phyloP scores from a whole-genome alignment of 2,329 filamentous ascomycete genomes.

The Aspergillus bombycis region DNA sequence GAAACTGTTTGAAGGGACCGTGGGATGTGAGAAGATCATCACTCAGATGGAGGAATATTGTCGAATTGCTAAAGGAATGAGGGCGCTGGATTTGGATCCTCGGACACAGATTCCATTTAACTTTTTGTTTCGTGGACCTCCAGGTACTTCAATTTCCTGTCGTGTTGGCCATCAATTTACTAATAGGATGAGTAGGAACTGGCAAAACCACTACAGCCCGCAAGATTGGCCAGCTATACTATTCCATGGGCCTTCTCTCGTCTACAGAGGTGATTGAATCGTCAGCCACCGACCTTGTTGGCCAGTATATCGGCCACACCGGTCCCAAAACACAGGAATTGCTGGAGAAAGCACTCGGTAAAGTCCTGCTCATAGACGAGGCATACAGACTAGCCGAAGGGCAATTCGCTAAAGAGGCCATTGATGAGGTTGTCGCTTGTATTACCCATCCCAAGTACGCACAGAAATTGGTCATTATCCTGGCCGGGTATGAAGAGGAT shows the following conservation, averaged over 20 bases:
- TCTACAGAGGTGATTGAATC: conserved; percentile 64
- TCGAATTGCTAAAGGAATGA: conserved; percentile 55
- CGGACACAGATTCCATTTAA: conserved; percentile 65
- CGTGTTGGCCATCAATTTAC: conserved; percentile 9
- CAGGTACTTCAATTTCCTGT: conserved; percentile 48
- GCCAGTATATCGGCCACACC: conserved; percentile 70
- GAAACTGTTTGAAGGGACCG: conserved; percentile 59
- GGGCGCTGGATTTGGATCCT: conserved; percentile 57
- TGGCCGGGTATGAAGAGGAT: conserved; percentile 65
- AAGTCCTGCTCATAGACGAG: conserved; percentile 72
- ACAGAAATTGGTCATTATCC: conserved; percentile 65
- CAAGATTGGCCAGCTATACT: conserved; percentile 77
- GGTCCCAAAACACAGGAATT: conserved; percentile 66
- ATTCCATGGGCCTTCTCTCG: conserved; percentile 71
- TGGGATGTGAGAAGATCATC: conserved; percentile 63
- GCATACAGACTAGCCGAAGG: conserved; percentile 67
- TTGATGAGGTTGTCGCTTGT: conserved; percentile 56
- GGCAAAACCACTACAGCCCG: conserved; percentile 74
- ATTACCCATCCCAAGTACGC: conserved; percentile 61
- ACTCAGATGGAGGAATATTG: conserved; percentile 59
- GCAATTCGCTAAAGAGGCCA: conserved; percentile 59
- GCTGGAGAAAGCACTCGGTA: conserved; percentile 65
- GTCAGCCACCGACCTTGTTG: conserved; percentile 71
- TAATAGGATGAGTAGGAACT: conserved; percentile 50
- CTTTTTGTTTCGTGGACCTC: conserved; percentile 69